Base-by-base conservation (phyloP, 805 yeast species). In the Candida nonsorbophila region DNA sequence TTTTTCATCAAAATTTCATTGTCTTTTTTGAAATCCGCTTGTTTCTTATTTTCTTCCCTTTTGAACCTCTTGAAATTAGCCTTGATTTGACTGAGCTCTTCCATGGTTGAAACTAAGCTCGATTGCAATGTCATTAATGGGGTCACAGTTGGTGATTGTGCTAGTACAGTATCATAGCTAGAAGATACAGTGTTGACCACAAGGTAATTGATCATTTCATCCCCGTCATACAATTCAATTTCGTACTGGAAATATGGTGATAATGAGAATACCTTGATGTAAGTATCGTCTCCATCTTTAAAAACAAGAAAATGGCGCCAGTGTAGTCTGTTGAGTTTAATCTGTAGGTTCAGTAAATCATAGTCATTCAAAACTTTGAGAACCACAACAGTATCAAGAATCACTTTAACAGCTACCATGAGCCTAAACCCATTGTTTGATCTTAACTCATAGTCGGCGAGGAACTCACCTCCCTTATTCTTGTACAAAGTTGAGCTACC, bases 161-260 rank as follows among this genome's bases (percentile, higher is more conserved):
- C 50, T 11, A 56, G 37, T 4, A 53, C 47, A 8, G 32, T 30
- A 21, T 49, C 36, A 6, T 41, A 32, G 26, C 37, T 38, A 6
- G 48, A 32, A 14, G 49, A 42, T 6, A 47, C 31, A 4, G 69
- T 63, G 31, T 53, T 59, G 22, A 62, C 41, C n/a, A 53, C 37
- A 13, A 44, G 43, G 28, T 44, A 54, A 17, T 43, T 41, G 14
- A 53, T 30, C 13, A 25, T 36, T 17, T 30, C 23, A 9, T 28
- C 40, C n/a, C 33, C 18, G 9, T 40, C 29, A 17, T 41, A 29
- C n/a, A 64, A 30, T 18, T 53, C 61, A 11, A 64, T 49, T 29
- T 55, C 61, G 33, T 57, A 64, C 33, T 60, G 65, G 29, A 48
- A 53, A 19, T 51, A 46, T 3, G 67, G 55, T 1, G 67, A 51